Evolutionary conservation across 2,329 filamentous ascomycete genomes (phyloP).

Genomic region (Amauroascus niger): DNA sequence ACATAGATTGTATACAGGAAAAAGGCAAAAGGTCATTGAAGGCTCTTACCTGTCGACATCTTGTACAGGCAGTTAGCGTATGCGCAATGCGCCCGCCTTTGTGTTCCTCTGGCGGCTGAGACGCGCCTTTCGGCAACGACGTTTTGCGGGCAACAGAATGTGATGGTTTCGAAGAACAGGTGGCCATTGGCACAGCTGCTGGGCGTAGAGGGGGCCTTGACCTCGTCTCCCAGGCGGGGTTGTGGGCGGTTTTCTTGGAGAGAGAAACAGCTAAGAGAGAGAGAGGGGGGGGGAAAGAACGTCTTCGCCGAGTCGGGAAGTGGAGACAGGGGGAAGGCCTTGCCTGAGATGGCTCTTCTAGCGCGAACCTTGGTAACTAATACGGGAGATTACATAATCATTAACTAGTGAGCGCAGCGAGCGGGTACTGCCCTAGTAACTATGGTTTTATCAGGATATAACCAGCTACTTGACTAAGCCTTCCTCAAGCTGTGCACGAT

Average conservation of each 20-base stretch:
- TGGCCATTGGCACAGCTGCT: conserved; percentile 9
- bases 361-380: neutral
- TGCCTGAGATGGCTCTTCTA: neutral
- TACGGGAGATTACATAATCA: too few relatives aligned
- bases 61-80: conserved; percentile 14
- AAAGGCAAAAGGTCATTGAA: neutral
- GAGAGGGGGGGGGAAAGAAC: neutral
- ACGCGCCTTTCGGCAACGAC: neutral
- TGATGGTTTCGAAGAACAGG: conserved; percentile 3
- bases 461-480: too few relatives aligned
- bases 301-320: conserved; percentile 5
- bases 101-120: conserved; percentile 1
- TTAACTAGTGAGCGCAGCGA: too few relatives aligned
- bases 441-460: too few relatives aligned
- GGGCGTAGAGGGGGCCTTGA: neutral
- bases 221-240: neutral
- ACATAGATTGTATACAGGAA: too few relatives aligned
- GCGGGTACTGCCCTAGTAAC: too few relatives aligned
- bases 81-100: conserved; percentile 13
- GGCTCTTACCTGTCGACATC: conserved; percentile 15
- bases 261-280: neutral
- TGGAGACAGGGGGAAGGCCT: neutral
- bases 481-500: too few relatives aligned
- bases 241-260: too few relatives aligned
- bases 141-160: neutral